Conservation (phyloP, 805 yeast genomes). For the Saturnispora gosingensis region DNA sequence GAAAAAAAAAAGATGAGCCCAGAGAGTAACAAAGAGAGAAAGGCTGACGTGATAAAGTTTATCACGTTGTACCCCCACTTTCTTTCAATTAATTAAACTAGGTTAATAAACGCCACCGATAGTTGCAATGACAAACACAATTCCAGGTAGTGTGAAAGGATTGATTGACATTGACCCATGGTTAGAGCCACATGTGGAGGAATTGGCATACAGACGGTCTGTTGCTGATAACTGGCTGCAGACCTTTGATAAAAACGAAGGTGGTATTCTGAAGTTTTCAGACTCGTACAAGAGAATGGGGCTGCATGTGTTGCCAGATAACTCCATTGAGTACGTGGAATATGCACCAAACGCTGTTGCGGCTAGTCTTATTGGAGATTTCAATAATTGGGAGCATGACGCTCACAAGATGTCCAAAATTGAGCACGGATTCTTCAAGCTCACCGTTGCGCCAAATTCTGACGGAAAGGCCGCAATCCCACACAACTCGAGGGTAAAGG, state of each 20-base stretch:
- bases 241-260: conserved; percentile 47
- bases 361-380: conserved; percentile 85
- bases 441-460: conserved; percentile 43
- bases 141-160: conserved; percentile 36
- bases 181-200: conserved; percentile 69
- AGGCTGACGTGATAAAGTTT: background rate
- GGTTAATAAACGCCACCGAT: background rate
- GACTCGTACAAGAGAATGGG: conserved; percentile 72
- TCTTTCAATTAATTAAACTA: background rate
- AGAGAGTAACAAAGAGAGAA: background rate
- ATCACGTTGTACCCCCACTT: background rate
- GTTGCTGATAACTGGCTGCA: conserved; percentile 56
- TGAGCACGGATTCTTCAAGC: conserved; percentile 61
- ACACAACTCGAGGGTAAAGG: conserved; percentile 73
- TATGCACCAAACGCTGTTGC: conserved; percentile 83
- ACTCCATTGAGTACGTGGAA: conserved; percentile 57
- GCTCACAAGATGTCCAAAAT: conserved; percentile 49
- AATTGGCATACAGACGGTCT: conserved; percentile 56
- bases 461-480: conserved; percentile 56
- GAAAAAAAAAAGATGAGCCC: background rate
- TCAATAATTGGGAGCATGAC: conserved; percentile 69
- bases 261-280: conserved; percentile 62
- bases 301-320: conserved; percentile 51
- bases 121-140: conserved; percentile 1
- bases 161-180: conserved; percentile 77